Percentiles rank a stretch among this genome's conserved stretches.
Evolutionary conservation across 768 basidiomycete species (phyloP).

Genomic region (Suillus luteus): DNA sequence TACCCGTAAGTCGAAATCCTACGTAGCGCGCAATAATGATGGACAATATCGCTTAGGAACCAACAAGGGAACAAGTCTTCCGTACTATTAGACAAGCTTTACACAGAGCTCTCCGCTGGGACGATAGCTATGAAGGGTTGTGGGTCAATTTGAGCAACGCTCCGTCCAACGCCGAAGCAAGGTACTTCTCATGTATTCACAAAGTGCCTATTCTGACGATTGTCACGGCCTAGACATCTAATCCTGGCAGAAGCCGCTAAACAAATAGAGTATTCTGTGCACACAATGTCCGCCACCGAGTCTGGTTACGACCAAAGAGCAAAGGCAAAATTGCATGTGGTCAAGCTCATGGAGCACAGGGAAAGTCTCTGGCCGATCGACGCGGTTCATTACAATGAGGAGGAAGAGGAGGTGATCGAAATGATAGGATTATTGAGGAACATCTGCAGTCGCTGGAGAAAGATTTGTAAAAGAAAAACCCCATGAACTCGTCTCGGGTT

Average conservation of each 20-base stretch:
- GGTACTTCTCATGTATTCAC: constrained; percentile 19
- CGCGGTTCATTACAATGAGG: constrained; percentile 33
- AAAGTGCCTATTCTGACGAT: neutral
- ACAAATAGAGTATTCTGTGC: constrained; percentile 48
- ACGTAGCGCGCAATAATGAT: neutral
- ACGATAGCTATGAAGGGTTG: constrained; percentile 23
- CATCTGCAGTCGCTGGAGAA: constrained; percentile 6
- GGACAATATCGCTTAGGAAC: constrained; percentile 27
- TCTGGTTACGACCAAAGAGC: constrained; percentile 50
- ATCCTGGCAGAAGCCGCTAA: constrained; percentile 45
- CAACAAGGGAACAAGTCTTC: constrained; percentile 40
- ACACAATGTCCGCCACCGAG: constrained; percentile 51
- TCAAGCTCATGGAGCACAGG: constrained; percentile 33
- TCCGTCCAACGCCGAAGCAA: constrained; percentile 21
- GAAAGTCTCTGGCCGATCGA: constrained; percentile 28
- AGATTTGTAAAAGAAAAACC: neutral
- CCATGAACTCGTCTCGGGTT: neutral
- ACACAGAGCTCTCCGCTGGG: constrained; percentile 37
- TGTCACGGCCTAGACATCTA: constrained; percentile 35
- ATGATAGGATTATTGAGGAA: constrained; percentile 5
- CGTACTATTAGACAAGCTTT: constrained; percentile 42
- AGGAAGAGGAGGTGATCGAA: constrained; percentile 36
- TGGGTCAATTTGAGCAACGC: constrained; percentile 31
- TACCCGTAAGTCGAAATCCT: constrained; percentile 36
- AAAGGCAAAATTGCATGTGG: constrained; percentile 31